Evolutionary conservation across 495 filamentous ascomycete species (phyloP).

Genomic region (Aspergillus conjunctus): DNA sequence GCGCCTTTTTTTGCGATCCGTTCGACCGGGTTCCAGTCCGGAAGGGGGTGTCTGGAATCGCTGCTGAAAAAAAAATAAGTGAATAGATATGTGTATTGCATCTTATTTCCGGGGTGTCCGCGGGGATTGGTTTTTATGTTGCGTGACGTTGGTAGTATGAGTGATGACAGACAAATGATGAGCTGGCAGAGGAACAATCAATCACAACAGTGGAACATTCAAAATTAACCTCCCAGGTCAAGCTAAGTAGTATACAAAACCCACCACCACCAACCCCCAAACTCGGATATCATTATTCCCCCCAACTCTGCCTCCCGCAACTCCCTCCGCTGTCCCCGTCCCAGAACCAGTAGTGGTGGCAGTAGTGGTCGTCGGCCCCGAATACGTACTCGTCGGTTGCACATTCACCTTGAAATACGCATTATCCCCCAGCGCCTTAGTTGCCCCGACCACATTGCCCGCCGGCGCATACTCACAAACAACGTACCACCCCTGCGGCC

Average conservation of each 20-base stretch:
- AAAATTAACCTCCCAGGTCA: background rate
- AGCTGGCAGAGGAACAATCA: slow-evolving; percentile 16
- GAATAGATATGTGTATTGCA: slow-evolving; percentile 35
- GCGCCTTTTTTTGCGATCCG: slow-evolving; percentile 24
- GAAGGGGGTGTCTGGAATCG: slow-evolving; percentile 21
- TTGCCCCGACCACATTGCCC: slow-evolving; percentile 68
- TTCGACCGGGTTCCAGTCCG: slow-evolving; percentile 26
- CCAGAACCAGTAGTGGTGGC: slow-evolving; percentile 10
- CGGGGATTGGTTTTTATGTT: slow-evolving; percentile 23
- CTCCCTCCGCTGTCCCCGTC: slow-evolving; percentile 3
- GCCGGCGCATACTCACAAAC: slow-evolving; percentile 79
- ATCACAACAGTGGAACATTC: background rate
- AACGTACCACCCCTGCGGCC: slow-evolving; percentile 66
- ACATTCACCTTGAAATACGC: slow-evolving; percentile 46
- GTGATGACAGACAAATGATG: slow-evolving; percentile 31
- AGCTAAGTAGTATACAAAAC: background rate
- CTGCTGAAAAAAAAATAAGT: slow-evolving; percentile 26
- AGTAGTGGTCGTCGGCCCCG: slow-evolving; percentile 12
- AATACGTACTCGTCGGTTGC: slow-evolving; percentile 27
- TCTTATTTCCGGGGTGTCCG: slow-evolving; percentile 20
- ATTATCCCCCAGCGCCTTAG: slow-evolving; percentile 43
- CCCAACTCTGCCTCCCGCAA: slow-evolving; percentile 1
- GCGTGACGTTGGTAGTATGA: slow-evolving; percentile 33
- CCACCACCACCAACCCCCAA: background rate
- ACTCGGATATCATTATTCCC: background rate